These are phyloP conservation scores for Chaetomium olivaceum DNA, from an alignment of 2,329 filamentous ascomycete genomes.

Conservation along the genomic window DNA sequence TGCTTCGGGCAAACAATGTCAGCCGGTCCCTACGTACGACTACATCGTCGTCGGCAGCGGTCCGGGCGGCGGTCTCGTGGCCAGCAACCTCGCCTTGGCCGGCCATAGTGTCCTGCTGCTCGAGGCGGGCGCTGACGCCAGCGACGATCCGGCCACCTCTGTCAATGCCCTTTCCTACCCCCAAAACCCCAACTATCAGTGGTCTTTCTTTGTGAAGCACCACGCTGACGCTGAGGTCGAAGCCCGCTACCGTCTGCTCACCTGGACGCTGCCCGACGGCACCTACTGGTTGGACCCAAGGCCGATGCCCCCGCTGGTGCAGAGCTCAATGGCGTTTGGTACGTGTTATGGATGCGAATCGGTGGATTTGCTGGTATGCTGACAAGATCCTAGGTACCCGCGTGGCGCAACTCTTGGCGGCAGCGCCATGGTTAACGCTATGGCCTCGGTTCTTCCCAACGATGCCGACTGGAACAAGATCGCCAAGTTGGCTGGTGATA, in stretches of 20 bases:
- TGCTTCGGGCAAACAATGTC: background rate
- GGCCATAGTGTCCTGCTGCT: conserved; percentile 55
- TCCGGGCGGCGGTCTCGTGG: conserved; percentile 53
- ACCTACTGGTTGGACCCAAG: conserved; percentile 35
- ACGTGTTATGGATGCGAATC: background rate
- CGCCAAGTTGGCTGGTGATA: conserved; percentile 23
- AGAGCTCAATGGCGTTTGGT: conserved; percentile 37
- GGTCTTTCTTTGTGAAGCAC: conserved; percentile 60
- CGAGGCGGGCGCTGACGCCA: conserved; percentile 56
- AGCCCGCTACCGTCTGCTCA: conserved; percentile 51
- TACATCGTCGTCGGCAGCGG: conserved; percentile 58
- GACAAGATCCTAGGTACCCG: conserved; percentile 36
- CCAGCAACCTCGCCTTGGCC: conserved; percentile 52
- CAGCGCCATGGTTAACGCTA: conserved; percentile 39
- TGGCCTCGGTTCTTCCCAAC: conserved; percentile 37
- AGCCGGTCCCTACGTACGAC: conserved; percentile 37
- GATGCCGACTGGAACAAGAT: conserved; percentile 40
- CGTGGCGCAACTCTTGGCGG: conserved; percentile 42
- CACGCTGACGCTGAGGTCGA: conserved; percentile 51
- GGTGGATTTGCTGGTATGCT: background rate
- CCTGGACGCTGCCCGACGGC: conserved; percentile 44
- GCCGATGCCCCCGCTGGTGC: conserved; percentile 31
- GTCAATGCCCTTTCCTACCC: conserved; percentile 51
- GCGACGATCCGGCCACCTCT: conserved; percentile 43
- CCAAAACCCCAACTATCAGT: conserved; percentile 47